Base-by-base conservation (phyloP, 1,284 basidiomycete genomes). In the Moniliophthora roreri region DNA sequence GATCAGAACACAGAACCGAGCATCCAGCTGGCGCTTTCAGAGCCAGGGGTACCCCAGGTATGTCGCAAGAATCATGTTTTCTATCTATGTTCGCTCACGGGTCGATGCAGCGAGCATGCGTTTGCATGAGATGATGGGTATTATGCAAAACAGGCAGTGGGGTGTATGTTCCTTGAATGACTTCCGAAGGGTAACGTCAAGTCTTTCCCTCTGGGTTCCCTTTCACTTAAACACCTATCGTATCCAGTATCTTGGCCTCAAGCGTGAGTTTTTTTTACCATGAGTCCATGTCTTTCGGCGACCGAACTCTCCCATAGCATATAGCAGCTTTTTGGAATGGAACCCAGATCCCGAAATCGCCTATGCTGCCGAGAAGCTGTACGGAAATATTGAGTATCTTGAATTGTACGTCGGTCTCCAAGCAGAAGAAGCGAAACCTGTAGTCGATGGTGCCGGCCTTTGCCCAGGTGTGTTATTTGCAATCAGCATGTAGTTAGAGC, bases 381-480 rank as follows among this genome's bases (percentile, higher is more conserved):
- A 91, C 50, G 84, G 84, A 9, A 62, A 88, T 64, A 87, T 93
- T 54, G 80, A 95, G 42, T 78, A 86, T 59, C 79, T 95, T 52
- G 92, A 95, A 68, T 76, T 95, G 8, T 93, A 94, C 60, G 83
- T 84, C 38, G 89, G 89, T 45, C 74, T 91, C 20, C 84, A 85
- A 59, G 82, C 74, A 1, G 88, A 91, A 62, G 81, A 87, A 56
- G 75, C 85, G 3, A 95, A 93, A 68, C 87, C 85, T 8, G 73
- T 89, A 48, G 79, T 87, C 28, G 82, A 85, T 0, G 90, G 91
- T 46, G 87, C 89, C 50, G 93, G 93, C 54, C 78, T 91, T 50
- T 91, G 91, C 69, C 89, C 90, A 56, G 81, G 87, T 83, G 62
- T 49, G 72, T 64, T 16, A 42, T 21, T 46, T 15, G 32, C 10